phyloP scores from a whole-genome alignment of 2,329 filamentous ascomycete genomes.

The Fusarium siculi region DNA sequence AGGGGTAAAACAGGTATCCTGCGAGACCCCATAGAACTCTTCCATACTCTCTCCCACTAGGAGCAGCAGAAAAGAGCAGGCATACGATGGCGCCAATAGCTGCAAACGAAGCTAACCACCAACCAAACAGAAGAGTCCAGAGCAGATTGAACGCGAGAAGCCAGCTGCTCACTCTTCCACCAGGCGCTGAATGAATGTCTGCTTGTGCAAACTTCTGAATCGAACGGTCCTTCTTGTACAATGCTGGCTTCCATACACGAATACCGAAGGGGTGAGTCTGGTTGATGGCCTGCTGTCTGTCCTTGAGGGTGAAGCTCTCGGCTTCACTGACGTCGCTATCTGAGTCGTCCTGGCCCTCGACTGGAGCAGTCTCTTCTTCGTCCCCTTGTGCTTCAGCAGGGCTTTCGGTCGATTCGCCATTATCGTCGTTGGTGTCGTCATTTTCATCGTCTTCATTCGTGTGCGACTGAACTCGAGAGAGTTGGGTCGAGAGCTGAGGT shows the following conservation, averaged over 20 bases:
- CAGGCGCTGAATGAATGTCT: conserved; percentile 95
- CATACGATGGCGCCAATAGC: conserved; percentile 80
- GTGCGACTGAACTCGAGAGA: conserved; percentile 57
- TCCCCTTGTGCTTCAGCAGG: conserved; percentile 46
- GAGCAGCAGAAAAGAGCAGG: conserved; percentile 79
- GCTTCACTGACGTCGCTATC: conserved; percentile 85
- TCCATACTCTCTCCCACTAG: conserved; percentile 87
- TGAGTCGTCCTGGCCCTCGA: conserved; percentile 67
- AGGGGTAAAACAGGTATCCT: conserved; percentile 92
- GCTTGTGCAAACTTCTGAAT: conserved; percentile 96
- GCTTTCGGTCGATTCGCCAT: conserved; percentile 35
- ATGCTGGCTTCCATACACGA: conserved; percentile 96
- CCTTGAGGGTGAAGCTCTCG: conserved; percentile 97
- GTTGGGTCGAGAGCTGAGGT: conserved; percentile 45
- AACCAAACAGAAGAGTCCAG: conserved; percentile 93
- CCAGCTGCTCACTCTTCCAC: conserved; percentile 85
- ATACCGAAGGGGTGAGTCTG: conserved; percentile 99
- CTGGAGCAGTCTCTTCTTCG: conserved; percentile 46
- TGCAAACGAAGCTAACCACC: conserved; percentile 89
- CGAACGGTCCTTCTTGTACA: conserved; percentile 97
- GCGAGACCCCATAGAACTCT: conserved; percentile 85
- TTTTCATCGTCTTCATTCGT: conserved; percentile 33
- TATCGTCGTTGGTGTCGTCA: conserved; percentile 38
- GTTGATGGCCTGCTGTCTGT: conserved; percentile 97
- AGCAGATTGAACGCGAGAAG: conserved; percentile 87